Conservation (phyloP, 805 yeast species). For the Pichia californica region DNA sequence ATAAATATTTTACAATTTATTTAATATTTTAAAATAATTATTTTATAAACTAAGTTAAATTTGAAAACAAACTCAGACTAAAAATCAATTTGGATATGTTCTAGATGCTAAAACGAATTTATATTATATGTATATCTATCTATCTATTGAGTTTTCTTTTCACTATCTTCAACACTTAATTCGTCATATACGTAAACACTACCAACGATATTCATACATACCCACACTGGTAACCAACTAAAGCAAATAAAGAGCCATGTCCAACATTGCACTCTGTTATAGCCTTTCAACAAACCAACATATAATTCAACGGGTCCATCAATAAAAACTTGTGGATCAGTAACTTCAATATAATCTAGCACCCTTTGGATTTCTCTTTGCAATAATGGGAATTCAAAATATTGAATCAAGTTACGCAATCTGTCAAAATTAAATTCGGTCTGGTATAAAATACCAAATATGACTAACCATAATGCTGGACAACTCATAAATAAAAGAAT, state of each 20-base stretch:
- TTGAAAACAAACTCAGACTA: too few species aligned
- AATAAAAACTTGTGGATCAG: slow-evolving; percentile 11
- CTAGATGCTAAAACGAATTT: too few species aligned
- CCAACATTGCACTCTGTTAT: slow-evolving; percentile 72
- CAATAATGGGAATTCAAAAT: slow-evolving; percentile 17
- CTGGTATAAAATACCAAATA: slow-evolving; percentile 22
- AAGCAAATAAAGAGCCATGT: slow-evolving; percentile 70
- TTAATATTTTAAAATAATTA: too few species aligned
- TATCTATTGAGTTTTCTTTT: slow-evolving; percentile 8
- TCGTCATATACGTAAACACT: slow-evolving; percentile 17
- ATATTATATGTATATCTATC: not conserved
- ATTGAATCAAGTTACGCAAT: slow-evolving; percentile 27
- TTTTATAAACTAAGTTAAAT: too few species aligned
- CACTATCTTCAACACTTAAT: slow-evolving; percentile 9
- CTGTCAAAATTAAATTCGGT: slow-evolving; percentile 24
- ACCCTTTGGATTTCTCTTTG: slow-evolving; percentile 15
- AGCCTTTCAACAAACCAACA: slow-evolving; percentile 51
- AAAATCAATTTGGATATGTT: too few species aligned
- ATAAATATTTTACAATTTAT: too few species aligned
- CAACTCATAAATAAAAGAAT: slow-evolving; percentile 25
- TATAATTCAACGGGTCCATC: slow-evolving; percentile 38
- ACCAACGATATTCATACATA: slow-evolving; percentile 25
- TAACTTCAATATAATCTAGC: slow-evolving; percentile 14
- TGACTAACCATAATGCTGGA: slow-evolving; percentile 25
- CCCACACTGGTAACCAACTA: slow-evolving; percentile 86